Base-by-base conservation (phyloP, 2,329 filamentous ascomycete genomes). In the Beauveria australis region DNA sequence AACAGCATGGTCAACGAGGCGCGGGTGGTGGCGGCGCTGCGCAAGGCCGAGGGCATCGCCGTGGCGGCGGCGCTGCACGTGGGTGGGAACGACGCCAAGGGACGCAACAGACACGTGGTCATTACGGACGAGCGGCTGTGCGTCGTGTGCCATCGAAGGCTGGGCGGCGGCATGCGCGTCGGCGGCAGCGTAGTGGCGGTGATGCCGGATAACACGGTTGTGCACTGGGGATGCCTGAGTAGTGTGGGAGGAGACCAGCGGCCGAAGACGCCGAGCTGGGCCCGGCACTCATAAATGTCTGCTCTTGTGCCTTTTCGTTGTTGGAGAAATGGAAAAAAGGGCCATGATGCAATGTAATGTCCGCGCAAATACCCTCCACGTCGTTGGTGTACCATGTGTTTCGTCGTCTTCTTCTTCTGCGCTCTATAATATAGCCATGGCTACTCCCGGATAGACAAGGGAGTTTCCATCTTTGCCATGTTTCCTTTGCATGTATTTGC, bases 181-280 rank as follows among this genome's bases (percentile, higher is more conserved):
- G 93, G 93, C 2, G 89, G 91, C 4, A 96, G 89, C 72, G 94
- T 96, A 19, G 89, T 97, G 62, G 88, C 92, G 46, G 92, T 97
- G 14, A 82, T 94, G 74, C 91, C 92, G 7, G 89, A 96, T 76
- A 91, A 86, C 71, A 82, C 80, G 28, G 89, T 92, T 18, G 88
- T 94, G 63, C 90, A 94, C 78, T 89, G 93, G 70, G 89, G 89
- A 28, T 94, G 90, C 75, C 78, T 89, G 67, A 84, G 74, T 62
- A 75, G 77, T 64, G 77, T 75, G n/a, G 73, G 65, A 59, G 58
- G 58, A 9, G 58, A 49, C 16, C 49, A 60, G 43, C 58, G 49
- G 67, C 28, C 59, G 9, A 61, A 55, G 59, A 72, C 66, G 64
- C 72, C 69, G 59, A 73, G 64, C 64, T 76, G 67, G 75, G 65